Conservation (phyloP, 345 rosid genomes). For the Syzygium oleosum region DNA sequence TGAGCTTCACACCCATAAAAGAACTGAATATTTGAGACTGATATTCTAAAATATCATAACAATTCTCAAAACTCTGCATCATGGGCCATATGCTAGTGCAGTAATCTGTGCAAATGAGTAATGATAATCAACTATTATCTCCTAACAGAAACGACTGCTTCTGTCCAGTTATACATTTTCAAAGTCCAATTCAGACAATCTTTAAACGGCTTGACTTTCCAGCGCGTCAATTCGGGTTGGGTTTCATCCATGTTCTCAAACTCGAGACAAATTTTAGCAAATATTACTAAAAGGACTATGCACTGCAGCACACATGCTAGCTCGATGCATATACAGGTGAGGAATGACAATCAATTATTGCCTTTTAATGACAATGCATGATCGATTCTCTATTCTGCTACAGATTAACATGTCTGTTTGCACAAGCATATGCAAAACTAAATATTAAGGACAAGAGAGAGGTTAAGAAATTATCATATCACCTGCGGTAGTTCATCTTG, state of each 20-base stretch:
- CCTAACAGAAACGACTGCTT: background rate
- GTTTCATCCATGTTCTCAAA: background rate
- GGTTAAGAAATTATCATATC: background rate
- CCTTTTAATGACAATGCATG: too few species aligned
- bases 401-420: too few species aligned
- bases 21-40: background rate
- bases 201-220: background rate
- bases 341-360: too few species aligned
- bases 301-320: background rate
- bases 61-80: background rate
- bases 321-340: background rate
- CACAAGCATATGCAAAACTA: background rate
- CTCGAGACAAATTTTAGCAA: background rate
- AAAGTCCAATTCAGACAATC: background rate
- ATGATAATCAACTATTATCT: background rate
- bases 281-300: background rate
- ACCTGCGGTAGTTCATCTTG: background rate
- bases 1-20: background rate
- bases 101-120: background rate
- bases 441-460: background rate
- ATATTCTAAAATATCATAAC: background rate
- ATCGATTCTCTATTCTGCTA: too few species aligned
- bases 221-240: accelerated
- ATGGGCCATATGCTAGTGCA: background rate
- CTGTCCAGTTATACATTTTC: background rate